Percentiles rank a stretch among this genome's conserved stretches.
These are phyloP conservation scores for Ogataea methanolica DNA, from an alignment of 805 yeast species.

Conservation along the genomic window DNA sequence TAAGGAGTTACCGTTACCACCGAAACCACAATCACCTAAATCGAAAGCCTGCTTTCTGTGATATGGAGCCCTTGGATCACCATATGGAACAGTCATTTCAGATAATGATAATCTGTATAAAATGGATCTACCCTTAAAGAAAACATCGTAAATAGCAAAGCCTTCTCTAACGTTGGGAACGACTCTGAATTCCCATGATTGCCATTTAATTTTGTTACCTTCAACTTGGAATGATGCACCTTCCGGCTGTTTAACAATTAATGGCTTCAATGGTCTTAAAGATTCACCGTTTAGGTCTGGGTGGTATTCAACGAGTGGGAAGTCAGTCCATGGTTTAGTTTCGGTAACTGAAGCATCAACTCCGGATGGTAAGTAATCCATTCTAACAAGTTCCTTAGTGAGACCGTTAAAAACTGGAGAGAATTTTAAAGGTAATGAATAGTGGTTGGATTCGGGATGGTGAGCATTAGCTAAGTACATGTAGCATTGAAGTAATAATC, in stretches of 20 bases:
- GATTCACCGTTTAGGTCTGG: slow-evolving; percentile 60
- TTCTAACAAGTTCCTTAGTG: slow-evolving; percentile 57
- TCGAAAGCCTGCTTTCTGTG: slow-evolving; percentile 87
- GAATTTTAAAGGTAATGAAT: slow-evolving; percentile 67
- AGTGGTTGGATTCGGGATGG: slow-evolving; percentile 71
- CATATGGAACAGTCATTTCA: slow-evolving; percentile 88
- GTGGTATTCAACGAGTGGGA: slow-evolving; percentile 64
- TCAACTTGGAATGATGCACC: slow-evolving; percentile 66
- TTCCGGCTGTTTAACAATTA: slow-evolving; percentile 68
- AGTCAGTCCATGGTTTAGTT: slow-evolving; percentile 58
- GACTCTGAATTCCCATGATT: slow-evolving; percentile 78
- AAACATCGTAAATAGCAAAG: slow-evolving; percentile 64
- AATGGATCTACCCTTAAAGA: slow-evolving; percentile 71
- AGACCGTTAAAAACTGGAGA: slow-evolving; percentile 68
- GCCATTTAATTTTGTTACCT: slow-evolving; percentile 67
- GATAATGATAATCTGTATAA: slow-evolving; percentile 69
- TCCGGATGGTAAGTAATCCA: slow-evolving; percentile 72
- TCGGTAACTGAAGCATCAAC: slow-evolving; percentile 52
- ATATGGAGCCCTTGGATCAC: slow-evolving; percentile 78
- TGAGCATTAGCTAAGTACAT: slow-evolving; percentile 65
- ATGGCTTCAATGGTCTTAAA: slow-evolving; percentile 61
- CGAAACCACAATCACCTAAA: slow-evolving; percentile 82
- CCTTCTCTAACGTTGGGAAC: slow-evolving; percentile 75
- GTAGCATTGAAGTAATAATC: slow-evolving; percentile 67
- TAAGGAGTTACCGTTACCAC: slow-evolving; percentile 64